These are phyloP conservation scores for Triticum monococcum DNA, from an alignment of 176 grass and related monocot genomes.

Conservation along the genomic window DNA sequence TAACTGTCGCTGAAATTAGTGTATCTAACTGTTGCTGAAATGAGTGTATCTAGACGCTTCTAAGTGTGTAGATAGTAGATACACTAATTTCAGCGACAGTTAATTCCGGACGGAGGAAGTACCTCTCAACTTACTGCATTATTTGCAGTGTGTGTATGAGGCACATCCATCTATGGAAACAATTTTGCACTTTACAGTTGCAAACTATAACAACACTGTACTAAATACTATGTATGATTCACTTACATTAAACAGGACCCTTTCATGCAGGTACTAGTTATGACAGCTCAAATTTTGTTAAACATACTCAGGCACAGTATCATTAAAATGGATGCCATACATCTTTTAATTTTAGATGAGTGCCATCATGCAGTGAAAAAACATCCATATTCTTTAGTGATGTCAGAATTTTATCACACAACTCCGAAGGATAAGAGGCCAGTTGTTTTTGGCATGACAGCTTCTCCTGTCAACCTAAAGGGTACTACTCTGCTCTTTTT, in stretches of 20 bases:
- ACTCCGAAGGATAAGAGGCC: slow-evolving; percentile 89
- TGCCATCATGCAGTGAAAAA: slow-evolving; percentile 99
- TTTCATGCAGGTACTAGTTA: slow-evolving; percentile 94
- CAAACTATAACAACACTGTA: not conserved
- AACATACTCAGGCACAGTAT: slow-evolving; percentile 99
- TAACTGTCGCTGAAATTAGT: too few relatives aligned
- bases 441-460: slow-evolving; percentile 95
- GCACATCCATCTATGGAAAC: not conserved
- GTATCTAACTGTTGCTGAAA: too few relatives aligned
- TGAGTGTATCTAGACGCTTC: too few relatives aligned
- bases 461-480: slow-evolving; percentile 98
- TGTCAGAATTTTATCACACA: slow-evolving; percentile 99
- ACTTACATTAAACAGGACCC: slow-evolving; percentile 30
- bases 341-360: slow-evolving; percentile 99
- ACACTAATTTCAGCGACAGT: too few relatives aligned
- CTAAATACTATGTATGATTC: not conserved
- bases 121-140: not conserved
- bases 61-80: too few relatives aligned
- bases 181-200: not conserved
- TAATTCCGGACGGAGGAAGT: too few relatives aligned
- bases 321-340: slow-evolving; percentile 98
- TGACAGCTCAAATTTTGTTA: slow-evolving; percentile 99
- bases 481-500: slow-evolving; percentile 54
- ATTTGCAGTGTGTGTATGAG: not conserved
- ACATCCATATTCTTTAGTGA: slow-evolving; percentile 99